phyloP scores from a whole-genome alignment of 2,329 filamentous ascomycete genomes.

The Ophiosphaerella herpotricha region DNA sequence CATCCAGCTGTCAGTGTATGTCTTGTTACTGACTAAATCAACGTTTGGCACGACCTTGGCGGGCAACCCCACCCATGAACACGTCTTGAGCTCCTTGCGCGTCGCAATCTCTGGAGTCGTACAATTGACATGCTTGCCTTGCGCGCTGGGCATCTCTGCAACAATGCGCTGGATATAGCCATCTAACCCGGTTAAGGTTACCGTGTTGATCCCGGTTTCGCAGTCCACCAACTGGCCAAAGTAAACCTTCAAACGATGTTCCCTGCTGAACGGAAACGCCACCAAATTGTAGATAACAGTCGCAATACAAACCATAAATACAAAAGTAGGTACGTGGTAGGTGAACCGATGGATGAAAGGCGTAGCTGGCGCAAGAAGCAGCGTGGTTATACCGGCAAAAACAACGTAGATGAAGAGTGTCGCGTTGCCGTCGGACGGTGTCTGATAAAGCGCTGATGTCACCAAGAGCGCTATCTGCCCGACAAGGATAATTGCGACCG shows the following conservation, averaged over 20 bases:
- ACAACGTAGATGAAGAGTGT: conserved; percentile 73
- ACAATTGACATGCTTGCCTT: conserved; percentile 59
- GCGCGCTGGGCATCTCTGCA: conserved; percentile 69
- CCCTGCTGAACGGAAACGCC: conserved; percentile 84
- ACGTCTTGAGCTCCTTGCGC: conserved; percentile 63
- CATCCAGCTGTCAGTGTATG: conserved; percentile 59
- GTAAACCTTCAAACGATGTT: conserved; percentile 81
- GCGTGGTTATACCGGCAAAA: conserved; percentile 68
- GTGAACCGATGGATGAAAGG: conserved; percentile 88
- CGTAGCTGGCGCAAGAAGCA: conserved; percentile 75
- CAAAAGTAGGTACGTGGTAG: conserved; percentile 77
- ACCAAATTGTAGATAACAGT: conserved; percentile 84
- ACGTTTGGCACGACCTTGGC: conserved; percentile 64
- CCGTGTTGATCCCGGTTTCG: conserved; percentile 68
- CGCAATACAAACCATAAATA: conserved; percentile 72
- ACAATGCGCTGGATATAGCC: conserved; percentile 61
- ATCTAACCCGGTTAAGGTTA: conserved; percentile 55
- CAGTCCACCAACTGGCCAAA: conserved; percentile 84
- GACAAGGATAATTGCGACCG: conserved; percentile 75
- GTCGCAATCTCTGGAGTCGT: conserved; percentile 47
- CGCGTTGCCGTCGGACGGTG: conserved; percentile 79
- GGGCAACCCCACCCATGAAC: conserved; percentile 70
- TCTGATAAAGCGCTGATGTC: conserved; percentile 76
- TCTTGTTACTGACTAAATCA: conserved; percentile 29
- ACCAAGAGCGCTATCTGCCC: conserved; percentile 77